These are phyloP conservation scores for Euphorbia corollata DNA, from an alignment of 441 rosid genomes.

Conservation along the genomic window DNA sequence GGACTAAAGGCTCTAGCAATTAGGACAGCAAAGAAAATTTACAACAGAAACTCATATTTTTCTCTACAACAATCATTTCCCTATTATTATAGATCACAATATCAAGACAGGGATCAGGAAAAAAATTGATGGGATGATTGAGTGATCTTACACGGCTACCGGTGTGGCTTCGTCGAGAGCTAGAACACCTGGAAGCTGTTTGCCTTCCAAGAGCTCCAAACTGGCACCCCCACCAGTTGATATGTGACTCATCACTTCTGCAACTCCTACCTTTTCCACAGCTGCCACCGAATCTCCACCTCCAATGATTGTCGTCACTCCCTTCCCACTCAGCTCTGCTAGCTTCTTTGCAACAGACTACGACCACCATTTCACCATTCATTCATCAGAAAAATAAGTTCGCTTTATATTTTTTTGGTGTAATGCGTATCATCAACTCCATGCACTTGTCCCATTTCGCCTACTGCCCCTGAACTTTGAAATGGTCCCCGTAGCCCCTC, in stretches of 20 bases:
- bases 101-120: conserved; percentile 1
- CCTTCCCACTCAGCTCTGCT: conserved; percentile 70
- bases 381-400: not conserved
- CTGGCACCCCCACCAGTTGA: conserved; percentile 96
- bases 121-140: conserved; percentile 7
- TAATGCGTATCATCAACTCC: too few relatives aligned
- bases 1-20: conserved; percentile 14
- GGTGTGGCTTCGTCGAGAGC: conserved; percentile 72
- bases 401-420: not conserved
- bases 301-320: conserved; percentile 85
- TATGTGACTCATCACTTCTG: conserved; percentile 90
- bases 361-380: conserved; percentile 14
- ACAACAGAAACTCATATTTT: conserved; percentile 13
- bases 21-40: conserved; percentile 21
- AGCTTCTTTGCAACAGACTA: conserved; percentile 78
- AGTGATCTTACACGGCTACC: conserved; percentile 42
- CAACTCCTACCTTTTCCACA: conserved; percentile 77
- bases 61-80: too few relatives aligned
- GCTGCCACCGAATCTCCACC: conserved; percentile 97
- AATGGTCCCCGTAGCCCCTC: too few relatives aligned
- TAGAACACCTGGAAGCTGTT: conserved; percentile 80
- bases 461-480: too few relatives aligned
- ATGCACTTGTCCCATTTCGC: too few relatives aligned
- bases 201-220: conserved; percentile 87
- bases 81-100: too few relatives aligned